These are phyloP conservation scores for Sporothrix phasma DNA, from an alignment of 2,329 filamentous ascomycete genomes.

Conservation along the genomic window DNA sequence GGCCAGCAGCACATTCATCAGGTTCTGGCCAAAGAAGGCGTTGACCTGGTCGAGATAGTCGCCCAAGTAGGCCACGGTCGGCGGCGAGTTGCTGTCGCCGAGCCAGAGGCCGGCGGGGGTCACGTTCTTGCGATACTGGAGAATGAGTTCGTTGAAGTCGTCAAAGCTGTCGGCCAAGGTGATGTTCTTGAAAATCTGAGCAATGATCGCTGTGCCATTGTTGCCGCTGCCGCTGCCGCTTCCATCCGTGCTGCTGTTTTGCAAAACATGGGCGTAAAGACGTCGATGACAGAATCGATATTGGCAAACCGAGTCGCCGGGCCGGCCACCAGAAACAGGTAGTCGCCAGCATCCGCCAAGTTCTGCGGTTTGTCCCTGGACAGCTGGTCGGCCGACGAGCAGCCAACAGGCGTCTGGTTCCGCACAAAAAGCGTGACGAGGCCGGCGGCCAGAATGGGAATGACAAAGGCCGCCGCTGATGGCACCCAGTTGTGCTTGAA, in stretches of 20 bases:
- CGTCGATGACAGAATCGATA: constrained; percentile 21
- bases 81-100: constrained; percentile 46
- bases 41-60: constrained; percentile 47
- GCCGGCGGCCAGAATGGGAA: constrained; percentile 71
- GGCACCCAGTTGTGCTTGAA: constrained; percentile 70
- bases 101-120: constrained; percentile 75
- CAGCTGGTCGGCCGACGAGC: constrained; percentile 39
- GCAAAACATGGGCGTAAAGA: constrained; percentile 36
- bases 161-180: constrained; percentile 52
- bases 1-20: constrained; percentile 54
- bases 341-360: constrained; percentile 29
- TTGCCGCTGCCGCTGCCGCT: constrained; percentile 11
- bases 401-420: constrained; percentile 41
- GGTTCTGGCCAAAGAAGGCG: constrained; percentile 54
- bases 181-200: constrained; percentile 24
- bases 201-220: not conserved
- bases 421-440: constrained; percentile 69
- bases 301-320: constrained; percentile 33
- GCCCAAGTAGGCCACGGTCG: constrained; percentile 62
- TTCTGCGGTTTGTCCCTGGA: constrained; percentile 33
- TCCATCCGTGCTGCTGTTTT: constrained; percentile 14
- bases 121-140: constrained; percentile 53
- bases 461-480: constrained; percentile 61
- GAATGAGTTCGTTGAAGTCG: constrained; percentile 59
- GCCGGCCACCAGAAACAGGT: constrained; percentile 34